Base-by-base conservation (phyloP, 1,139 yeast genomes). In the Taphrina wiesneri region DNA sequence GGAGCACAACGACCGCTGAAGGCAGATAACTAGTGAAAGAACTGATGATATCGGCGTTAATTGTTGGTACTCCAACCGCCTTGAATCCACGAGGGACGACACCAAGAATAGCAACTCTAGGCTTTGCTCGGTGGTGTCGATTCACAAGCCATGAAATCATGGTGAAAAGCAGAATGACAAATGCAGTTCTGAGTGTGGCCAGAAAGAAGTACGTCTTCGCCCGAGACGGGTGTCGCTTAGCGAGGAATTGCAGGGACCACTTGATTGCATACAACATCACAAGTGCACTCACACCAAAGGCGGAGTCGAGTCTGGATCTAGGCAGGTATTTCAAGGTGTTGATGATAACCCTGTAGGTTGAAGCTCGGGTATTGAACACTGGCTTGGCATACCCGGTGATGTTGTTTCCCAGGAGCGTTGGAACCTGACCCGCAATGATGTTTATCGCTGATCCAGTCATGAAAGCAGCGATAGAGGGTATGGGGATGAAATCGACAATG, bases 401-500 rank as follows among this genome's bases (percentile, higher is more conserved):
- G 59, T 73, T 69, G 77, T 81, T 88, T 28, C 98, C 98, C 89
- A 92, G 82, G 69, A 92, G 81, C 15, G 83, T 88, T 1, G 97
- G 97, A 7, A 91, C 86, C 78, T 92, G 97, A 47, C 97, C 97
- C 67, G 81, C 77, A 56, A 88, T 81, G 73, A 92, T 92, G 72
- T 81, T 86, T 73, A 92, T 83, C 2, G 97, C 97, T 13, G 97
- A 90, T 66, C 97, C 97, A 46, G 95, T 83, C 95, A 92, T 92
- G 79, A 91, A 92, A 0, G 97, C 98, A 80, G 91, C 83, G 57
- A 92, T 96, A 0, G 97, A 96, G 45, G 96, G 97, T 72, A 87
- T 81, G 5, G 97, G 90, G 72, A 92, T 90, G 74, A 88, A 86
- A 75, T 92, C 98, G 63, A 92, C 84, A 66, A 92, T 81, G 77